These are phyloP conservation scores for Conticribra weissflogii DNA, from an alignment of 108 stramenopile species.

Conservation along the genomic window DNA sequence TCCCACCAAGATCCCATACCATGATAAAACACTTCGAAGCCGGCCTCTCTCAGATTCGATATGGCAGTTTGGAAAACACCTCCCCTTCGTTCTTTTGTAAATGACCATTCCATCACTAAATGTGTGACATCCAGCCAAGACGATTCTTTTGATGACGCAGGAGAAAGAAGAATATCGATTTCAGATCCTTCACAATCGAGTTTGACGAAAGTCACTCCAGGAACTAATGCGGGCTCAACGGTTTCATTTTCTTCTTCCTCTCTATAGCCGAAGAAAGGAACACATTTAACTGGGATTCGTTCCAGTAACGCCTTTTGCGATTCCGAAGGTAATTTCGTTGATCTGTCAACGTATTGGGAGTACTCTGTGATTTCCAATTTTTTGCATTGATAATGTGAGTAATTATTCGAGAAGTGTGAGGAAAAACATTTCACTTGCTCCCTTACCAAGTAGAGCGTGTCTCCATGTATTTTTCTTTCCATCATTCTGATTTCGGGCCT, in stretches of 20 bases:
- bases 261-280: constrained; percentile 46
- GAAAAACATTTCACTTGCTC: neutral
- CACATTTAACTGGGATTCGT: constrained; percentile 34
- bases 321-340: constrained; percentile 40
- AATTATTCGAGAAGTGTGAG: too few species aligned
- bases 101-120: constrained; percentile 63
- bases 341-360: constrained; percentile 53
- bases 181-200: constrained; percentile 65
- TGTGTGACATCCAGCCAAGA: constrained; percentile 59
- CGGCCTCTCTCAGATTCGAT: constrained; percentile 41
- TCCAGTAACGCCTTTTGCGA: constrained; percentile 42
- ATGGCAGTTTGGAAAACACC: constrained; percentile 50
- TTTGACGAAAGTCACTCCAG: constrained; percentile 60
- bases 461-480: constrained; percentile 58
- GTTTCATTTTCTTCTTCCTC: neutral
- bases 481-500: constrained; percentile 47
- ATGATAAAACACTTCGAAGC: constrained; percentile 55
- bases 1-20: constrained; percentile 65
- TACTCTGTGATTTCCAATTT: constrained; percentile 43
- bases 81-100: constrained; percentile 61
- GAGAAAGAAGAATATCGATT: constrained; percentile 54
- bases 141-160: constrained; percentile 23
- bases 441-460: constrained; percentile 28
- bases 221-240: constrained; percentile 25
- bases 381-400: too few species aligned